Evolutionary conservation across 805 yeast genomes (phyloP), one percentile per base, ranked within the genome.

Genomic region (Lipomyces yamadae): DNA sequence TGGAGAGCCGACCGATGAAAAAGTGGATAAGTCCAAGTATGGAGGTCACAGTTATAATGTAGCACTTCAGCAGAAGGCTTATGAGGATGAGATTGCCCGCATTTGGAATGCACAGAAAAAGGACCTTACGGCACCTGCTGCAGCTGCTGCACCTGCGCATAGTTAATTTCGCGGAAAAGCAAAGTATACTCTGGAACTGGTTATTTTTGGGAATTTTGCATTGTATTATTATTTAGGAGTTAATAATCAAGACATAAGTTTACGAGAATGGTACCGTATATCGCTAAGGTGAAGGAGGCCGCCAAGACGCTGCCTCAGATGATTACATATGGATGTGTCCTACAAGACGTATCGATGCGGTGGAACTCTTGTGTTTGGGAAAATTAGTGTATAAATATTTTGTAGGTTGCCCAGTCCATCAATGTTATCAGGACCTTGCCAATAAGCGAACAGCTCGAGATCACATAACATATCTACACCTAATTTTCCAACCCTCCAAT

Each of bases 61-160:
- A 56, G 92, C 94, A 0, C 78, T 86, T 69, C 98, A 94, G 77
- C 98, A 94, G 74, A 89, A 88, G 74, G 86, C 95, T 1, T 95
- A 95, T 74, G 97, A 94, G 69, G 93, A 89, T 67, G 98, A 95
- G 76, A 89, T 95, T 66, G 82, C 85, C 48, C 84, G 92, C 62
- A 92, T 93, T 34, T 95, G 99, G 99, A 88, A 90, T 73, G 86
- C 88, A 6, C 98, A 94, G 76, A 85, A 67, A 56, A 63, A 56
- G 10, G 57, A 59, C 42, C 56, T 67, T 30, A 50, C 62, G 3
- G 63, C 66, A 2, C 54, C 59, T 15, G 48, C n/a, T 42, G 63
- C 64, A 2, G 35, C 63, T 15, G 48, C n/a, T 42, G 8, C 48
- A 4, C 7, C 48, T 42, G 48, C 48, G n/a, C 3, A 15, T 15